Base-by-base conservation (phyloP, 23 red algal genomes). In the Pyropia yezoensis region DNA sequence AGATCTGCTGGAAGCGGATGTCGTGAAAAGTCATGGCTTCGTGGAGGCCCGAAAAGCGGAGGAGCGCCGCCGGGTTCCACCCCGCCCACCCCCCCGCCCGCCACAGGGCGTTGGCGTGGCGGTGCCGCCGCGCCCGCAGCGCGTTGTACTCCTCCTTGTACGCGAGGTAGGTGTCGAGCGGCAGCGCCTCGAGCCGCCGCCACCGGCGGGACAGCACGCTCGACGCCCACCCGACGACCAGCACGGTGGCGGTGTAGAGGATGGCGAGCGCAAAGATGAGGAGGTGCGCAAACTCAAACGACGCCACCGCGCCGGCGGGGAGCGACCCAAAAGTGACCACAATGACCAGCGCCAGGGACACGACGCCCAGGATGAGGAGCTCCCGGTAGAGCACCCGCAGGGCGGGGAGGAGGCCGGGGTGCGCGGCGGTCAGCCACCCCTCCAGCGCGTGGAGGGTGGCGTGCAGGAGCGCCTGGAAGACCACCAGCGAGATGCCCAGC, bases 11-110 rank as follows among this genome's bases (percentile, higher is more conserved):
- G 51, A 90, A 83, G 19, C 86, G 86, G 18, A 90, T 71, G 51
- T 90, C 86, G 33, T 90, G 86, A 18, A 90, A 90, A 51, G 77
- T 70, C 86, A 90, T 90, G 45, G 75, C 27, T 59, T 90, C 86
- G 68, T 80, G 75, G 1, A 90, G 69, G 14, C 57, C 30, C 52
- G 62, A 59, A 50, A 76, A 82, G 0, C 33, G 34, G 5, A 34
- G 21, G 3, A 90, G 62, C 3, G 50, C 69, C 17, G 29, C 29
- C 17, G 74, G 52, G 50, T 82, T 66, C 3, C 67, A 62, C 27
- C 67, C 67, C 68, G 66, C 71, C 86, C 86, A 90, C 17, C 61
- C 55, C 3, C 79, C 57, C 1, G 53, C 50, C 14, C 71, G 61
- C 86, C 86, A 90, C 50, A 66, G 64, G 24, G 65, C 50, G 47